Percentiles rank a stretch among this genome's conserved stretches.
phyloP scores from a whole-genome alignment of 176 grass and related monocot species.

The Triticum turgidum region DNA sequence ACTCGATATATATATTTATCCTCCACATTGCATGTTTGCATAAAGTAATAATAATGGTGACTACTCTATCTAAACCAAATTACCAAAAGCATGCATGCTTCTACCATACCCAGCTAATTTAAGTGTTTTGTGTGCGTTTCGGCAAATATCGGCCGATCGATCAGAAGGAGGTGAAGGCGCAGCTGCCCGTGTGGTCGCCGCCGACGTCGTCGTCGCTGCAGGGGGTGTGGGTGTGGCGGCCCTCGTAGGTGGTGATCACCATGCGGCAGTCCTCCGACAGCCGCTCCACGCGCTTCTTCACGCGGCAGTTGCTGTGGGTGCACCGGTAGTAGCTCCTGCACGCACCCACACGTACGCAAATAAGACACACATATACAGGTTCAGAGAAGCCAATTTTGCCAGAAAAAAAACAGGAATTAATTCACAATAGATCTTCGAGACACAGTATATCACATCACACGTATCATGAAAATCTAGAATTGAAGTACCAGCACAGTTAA shows the following conservation, averaged over 20 bases:
- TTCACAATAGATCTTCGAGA: neutral
- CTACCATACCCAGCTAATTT: neutral
- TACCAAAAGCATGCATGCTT: neutral
- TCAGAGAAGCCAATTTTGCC: neutral
- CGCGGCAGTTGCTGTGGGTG: constrained; percentile 93
- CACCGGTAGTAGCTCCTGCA: constrained; percentile 94
- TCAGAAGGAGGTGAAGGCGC: constrained; percentile 78
- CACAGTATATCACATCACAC: neutral
- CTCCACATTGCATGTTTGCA: neutral
- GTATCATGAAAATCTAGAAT: neutral
- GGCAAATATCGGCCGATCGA: neutral
- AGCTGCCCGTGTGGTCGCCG: constrained; percentile 55
- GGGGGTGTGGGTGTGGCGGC: constrained; percentile 83
- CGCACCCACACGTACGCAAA: neutral
- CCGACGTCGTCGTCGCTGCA: constrained; percentile 60
- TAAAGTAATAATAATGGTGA: neutral
- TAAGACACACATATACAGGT: neutral
- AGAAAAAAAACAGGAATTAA: neutral
- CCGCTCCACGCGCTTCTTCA: constrained; percentile 96
- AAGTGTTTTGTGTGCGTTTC: neutral
- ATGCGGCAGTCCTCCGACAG: constrained; percentile 92
- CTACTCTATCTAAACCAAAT: neutral
- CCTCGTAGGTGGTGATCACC: constrained; percentile 98
- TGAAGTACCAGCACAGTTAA: too few relatives aligned
- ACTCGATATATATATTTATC: too few relatives aligned